Evolutionary conservation across 2,329 filamentous ascomycete species (phyloP).

Genomic region (Botrytis deweyae): DNA sequence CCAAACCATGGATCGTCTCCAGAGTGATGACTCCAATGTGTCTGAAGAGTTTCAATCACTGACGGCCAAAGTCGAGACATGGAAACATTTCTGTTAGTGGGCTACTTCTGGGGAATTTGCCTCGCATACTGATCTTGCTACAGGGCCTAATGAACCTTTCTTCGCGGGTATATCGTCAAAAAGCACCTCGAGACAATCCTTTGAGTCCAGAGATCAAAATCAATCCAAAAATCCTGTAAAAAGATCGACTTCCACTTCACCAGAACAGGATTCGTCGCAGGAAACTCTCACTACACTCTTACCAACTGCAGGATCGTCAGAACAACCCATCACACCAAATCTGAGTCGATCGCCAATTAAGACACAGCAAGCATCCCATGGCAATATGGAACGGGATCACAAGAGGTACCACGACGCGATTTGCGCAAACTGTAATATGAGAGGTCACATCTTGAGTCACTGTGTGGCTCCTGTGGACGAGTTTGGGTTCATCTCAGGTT

Average conservation of each 20-base stretch:
- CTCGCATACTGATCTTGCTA: not conserved
- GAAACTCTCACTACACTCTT: not conserved
- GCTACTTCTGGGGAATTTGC: not conserved
- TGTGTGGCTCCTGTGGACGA: slow-evolving; percentile 8
- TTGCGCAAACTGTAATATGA: not conserved
- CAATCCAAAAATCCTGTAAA: not conserved
- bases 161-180: not conserved
- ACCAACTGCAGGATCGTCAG: not conserved
- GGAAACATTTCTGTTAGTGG: not conserved
- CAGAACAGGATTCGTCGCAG: not conserved
- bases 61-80: not conserved
- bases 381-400: not conserved
- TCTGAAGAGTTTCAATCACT: not conserved
- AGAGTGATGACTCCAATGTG: not conserved
- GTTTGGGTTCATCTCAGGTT: slow-evolving; percentile 8
- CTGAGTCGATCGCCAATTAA: not conserved
- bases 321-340: no score
- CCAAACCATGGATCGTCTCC: not conserved
- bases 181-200: no score
- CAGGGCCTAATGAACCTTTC: not conserved
- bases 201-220: no score
- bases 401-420: not conserved
- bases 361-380: not conserved
- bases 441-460: not conserved
- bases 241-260: no score